Percentiles rank a stretch among this genome's conserved stretches.
These are phyloP conservation scores for Penicillium arizonense DNA, from an alignment of 495 filamentous ascomycete genomes.

Conservation along the genomic window DNA sequence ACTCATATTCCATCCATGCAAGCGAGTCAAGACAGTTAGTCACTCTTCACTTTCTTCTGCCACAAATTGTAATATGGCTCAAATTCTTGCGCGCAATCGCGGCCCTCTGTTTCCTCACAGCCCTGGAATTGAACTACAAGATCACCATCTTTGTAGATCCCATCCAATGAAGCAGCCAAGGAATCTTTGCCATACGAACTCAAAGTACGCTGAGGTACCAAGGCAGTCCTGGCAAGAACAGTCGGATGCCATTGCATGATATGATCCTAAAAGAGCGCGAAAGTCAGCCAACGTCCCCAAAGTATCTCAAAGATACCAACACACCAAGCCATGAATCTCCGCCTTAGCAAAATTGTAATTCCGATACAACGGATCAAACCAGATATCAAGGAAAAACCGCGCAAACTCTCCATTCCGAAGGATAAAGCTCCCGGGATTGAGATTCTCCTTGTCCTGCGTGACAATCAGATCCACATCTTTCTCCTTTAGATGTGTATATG, in stretches of 20 bases:
- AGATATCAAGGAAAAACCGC: conserved; percentile 87
- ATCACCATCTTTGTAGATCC: conserved; percentile 70
- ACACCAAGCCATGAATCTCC: conserved; percentile 85
- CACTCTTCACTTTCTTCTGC: conserved; percentile 33
- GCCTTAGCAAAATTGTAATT: conserved; percentile 95
- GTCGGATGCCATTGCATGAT: conserved; percentile 99
- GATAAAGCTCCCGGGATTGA: conserved; percentile 75
- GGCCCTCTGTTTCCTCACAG: conserved; percentile 55
- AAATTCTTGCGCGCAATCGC: conserved; percentile 72
- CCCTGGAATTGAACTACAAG: conserved; percentile 72
- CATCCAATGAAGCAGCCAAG: conserved; percentile 41
- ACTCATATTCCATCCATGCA: no score
- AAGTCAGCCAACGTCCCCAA: not conserved
- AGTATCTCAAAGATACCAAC: not conserved
- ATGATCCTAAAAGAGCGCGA: conserved; percentile 60
- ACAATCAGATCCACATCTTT: conserved; percentile 79
- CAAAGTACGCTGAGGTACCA: conserved; percentile 78
- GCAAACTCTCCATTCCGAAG: conserved; percentile 85
- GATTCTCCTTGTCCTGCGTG: conserved; percentile 80
- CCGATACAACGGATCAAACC: conserved; percentile 93
- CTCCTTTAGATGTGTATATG: conserved; percentile 75
- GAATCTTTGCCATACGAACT: conserved; percentile 69
- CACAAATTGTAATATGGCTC: conserved; percentile 51
- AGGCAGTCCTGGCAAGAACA: conserved; percentile 79
- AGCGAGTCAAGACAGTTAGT: not conserved